These are phyloP conservation scores for Stemphylium lycopersici DNA, from an alignment of 2,329 filamentous ascomycete species.

Conservation along the genomic window DNA sequence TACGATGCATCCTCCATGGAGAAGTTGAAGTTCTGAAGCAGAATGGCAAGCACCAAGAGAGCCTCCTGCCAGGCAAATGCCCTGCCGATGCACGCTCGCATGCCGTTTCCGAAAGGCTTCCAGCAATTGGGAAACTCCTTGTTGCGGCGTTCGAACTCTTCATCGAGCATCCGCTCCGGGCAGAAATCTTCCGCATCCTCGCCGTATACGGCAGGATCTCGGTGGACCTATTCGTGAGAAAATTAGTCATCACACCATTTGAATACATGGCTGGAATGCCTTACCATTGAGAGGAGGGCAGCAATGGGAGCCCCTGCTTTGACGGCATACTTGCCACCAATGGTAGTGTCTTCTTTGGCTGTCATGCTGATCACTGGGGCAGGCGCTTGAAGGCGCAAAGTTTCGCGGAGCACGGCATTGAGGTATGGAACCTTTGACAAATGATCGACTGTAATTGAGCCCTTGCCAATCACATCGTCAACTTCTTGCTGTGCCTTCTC, in stretches of 20 bases:
- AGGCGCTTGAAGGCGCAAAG: slow-evolving; percentile 61
- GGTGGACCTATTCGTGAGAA: slow-evolving; percentile 38
- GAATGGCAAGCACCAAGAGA: slow-evolving; percentile 52
- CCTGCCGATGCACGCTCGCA: slow-evolving; percentile 60
- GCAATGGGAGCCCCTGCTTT: slow-evolving; percentile 42
- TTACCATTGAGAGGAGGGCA: slow-evolving; percentile 35
- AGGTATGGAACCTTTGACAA: slow-evolving; percentile 61
- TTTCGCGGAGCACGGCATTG: slow-evolving; percentile 61
- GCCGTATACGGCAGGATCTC: slow-evolving; percentile 52
- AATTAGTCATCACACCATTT: not conserved
- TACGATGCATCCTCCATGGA: slow-evolving; percentile 53
- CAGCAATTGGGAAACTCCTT: slow-evolving; percentile 50
- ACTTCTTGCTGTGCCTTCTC: slow-evolving; percentile 60
- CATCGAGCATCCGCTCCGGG: slow-evolving; percentile 57
- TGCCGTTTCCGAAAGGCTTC: slow-evolving; percentile 63
- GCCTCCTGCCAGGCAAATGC: slow-evolving; percentile 63
- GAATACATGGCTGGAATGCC: not conserved
- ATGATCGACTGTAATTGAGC: slow-evolving; percentile 56
- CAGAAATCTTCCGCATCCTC: slow-evolving; percentile 54
- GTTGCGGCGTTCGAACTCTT: slow-evolving; percentile 48
- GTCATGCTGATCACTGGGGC: slow-evolving; percentile 57
- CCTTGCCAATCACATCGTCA: slow-evolving; percentile 58
- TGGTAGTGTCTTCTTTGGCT: slow-evolving; percentile 40
- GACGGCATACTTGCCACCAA: slow-evolving; percentile 50
- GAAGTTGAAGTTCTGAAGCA: slow-evolving; percentile 56